These are phyloP conservation scores for Annulohypoxylon bovei DNA, from an alignment of 495 filamentous ascomycete species.

Conservation along the genomic window DNA sequence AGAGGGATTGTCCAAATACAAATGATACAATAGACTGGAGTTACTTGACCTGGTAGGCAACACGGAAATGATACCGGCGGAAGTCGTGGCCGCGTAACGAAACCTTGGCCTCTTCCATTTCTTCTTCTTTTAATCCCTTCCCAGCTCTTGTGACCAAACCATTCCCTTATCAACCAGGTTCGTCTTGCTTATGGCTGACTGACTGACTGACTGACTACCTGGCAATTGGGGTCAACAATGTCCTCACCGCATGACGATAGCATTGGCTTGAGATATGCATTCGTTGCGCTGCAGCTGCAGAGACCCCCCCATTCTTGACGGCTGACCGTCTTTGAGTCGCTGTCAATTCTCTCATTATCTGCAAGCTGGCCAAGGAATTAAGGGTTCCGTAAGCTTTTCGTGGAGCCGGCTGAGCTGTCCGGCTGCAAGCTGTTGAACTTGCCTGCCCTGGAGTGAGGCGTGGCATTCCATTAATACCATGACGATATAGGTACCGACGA, in stretches of 20 bases:
- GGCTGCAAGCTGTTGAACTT: conserved; percentile 24
- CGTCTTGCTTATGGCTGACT: conserved; percentile 11
- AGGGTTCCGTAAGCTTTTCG: conserved; percentile 29
- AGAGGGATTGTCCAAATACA: neutral
- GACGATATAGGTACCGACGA: conserved; percentile 44
- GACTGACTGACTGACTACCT: conserved; percentile 11
- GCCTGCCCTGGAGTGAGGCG: conserved; percentile 29
- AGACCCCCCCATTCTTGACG: neutral
- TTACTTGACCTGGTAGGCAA: conserved; percentile 2
- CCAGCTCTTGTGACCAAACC: neutral
- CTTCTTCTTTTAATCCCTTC: neutral
- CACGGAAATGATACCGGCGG: conserved; percentile 3
- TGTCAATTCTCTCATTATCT: conserved; percentile 27
- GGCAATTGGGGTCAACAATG: conserved; percentile 9
- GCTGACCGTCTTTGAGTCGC: conserved; percentile 26
- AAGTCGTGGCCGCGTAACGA: conserved; percentile 3
- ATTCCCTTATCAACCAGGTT: conserved; percentile 13
- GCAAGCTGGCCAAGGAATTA: conserved; percentile 18
- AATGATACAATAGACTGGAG: neutral
- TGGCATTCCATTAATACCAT: conserved; percentile 40
- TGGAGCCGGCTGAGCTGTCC: conserved; percentile 35
- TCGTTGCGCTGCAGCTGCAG: conserved; percentile 39
- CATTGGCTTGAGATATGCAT: conserved; percentile 22
- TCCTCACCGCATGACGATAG: conserved; percentile 36
- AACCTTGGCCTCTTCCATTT: conserved; percentile 7